These are phyloP conservation scores for Lentinus polychrous DNA, from an alignment of 1,284 basidiomycete species.

Conservation along the genomic window DNA sequence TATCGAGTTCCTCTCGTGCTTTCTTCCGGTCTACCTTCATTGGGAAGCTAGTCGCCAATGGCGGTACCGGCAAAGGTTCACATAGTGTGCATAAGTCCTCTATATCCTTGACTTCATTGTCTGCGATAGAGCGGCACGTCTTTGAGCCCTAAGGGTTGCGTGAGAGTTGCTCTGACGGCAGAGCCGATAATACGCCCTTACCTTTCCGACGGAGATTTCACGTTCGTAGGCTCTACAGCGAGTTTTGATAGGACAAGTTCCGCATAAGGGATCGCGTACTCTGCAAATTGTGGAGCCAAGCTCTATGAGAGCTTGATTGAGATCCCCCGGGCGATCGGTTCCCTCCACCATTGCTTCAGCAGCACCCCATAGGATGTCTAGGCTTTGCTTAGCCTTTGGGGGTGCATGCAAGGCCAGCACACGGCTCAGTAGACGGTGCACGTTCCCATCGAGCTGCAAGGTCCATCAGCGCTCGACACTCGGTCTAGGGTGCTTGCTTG, in stretches of 20 bases:
- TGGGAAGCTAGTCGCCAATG: slow-evolving; percentile 68
- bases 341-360: slow-evolving; percentile 64
- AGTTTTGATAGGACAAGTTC: slow-evolving; percentile 58
- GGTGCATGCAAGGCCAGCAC: slow-evolving; percentile 77
- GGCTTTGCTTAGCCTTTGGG: slow-evolving; percentile 71
- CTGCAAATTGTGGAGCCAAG: slow-evolving; percentile 90
- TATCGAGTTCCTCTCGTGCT: slow-evolving; percentile 77
- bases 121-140: neutral
- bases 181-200: slow-evolving; percentile 7
- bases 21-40: slow-evolving; percentile 86
- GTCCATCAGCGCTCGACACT: slow-evolving; percentile 1
- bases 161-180: neutral
- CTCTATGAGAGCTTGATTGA: slow-evolving; percentile 86
- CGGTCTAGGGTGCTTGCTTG: slow-evolving; percentile 10
- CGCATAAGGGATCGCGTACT: slow-evolving; percentile 72
- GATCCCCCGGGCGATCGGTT: slow-evolving; percentile 62
- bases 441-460: slow-evolving; percentile 83
- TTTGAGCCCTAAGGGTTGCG: neutral
- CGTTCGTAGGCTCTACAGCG: slow-evolving; percentile 60
- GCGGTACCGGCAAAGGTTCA: slow-evolving; percentile 45
- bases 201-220: slow-evolving; percentile 19
- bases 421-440: slow-evolving; percentile 77
- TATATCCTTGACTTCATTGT: slow-evolving; percentile 41
- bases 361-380: slow-evolving; percentile 78
- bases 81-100: slow-evolving; percentile 75